A percentile compares a stretch with the other conserved stretches of the same genome.
Conservation (phyloP, 768 basidiomycete species). For the Lactifluus echinatus region DNA sequence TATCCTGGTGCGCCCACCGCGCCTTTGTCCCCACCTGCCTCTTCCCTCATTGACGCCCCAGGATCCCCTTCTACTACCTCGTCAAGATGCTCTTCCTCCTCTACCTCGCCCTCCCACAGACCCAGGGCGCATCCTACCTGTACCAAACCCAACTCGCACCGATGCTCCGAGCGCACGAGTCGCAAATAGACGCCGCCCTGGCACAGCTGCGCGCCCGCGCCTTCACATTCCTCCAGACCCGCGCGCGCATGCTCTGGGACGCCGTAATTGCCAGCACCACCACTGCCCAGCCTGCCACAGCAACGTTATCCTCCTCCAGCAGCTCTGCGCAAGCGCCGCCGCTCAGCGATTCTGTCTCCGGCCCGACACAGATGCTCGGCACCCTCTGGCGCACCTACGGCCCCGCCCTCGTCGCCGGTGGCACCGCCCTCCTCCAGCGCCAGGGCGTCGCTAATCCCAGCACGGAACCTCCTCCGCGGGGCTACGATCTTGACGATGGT, state of each 20-base stretch:
- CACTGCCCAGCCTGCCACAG: slow-evolving; percentile 29
- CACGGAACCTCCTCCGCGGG: background rate
- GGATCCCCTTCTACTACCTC: slow-evolving; percentile 85
- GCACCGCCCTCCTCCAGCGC: slow-evolving; percentile 53
- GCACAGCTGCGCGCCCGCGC: slow-evolving; percentile 50
- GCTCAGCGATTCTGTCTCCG: slow-evolving; percentile 45
- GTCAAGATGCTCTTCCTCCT: slow-evolving; percentile 79
- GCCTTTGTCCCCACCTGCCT: background rate
- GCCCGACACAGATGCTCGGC: slow-evolving; percentile 55
- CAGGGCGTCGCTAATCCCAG: slow-evolving; percentile 29
- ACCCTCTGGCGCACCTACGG: slow-evolving; percentile 76
- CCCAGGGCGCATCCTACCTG: slow-evolving; percentile 78
- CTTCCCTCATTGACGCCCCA: slow-evolving; percentile 24
- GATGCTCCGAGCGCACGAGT: slow-evolving; percentile 74
- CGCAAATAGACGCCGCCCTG: slow-evolving; percentile 75
- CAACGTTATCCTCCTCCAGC: slow-evolving; percentile 20
- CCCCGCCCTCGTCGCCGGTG: slow-evolving; percentile 58
- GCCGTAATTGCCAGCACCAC: slow-evolving; percentile 43
- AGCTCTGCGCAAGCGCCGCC: slow-evolving; percentile 35
- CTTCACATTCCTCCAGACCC: slow-evolving; percentile 58
- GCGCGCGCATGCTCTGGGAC: slow-evolving; percentile 58
- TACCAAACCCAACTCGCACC: slow-evolving; percentile 76
- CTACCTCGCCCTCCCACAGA: slow-evolving; percentile 86
- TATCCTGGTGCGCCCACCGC: slow-evolving; percentile 61
- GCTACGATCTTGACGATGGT: slow-evolving; percentile 16